Base-by-base conservation (phyloP, 108 stramenopile species). In the Skeletonema tropicum region DNA sequence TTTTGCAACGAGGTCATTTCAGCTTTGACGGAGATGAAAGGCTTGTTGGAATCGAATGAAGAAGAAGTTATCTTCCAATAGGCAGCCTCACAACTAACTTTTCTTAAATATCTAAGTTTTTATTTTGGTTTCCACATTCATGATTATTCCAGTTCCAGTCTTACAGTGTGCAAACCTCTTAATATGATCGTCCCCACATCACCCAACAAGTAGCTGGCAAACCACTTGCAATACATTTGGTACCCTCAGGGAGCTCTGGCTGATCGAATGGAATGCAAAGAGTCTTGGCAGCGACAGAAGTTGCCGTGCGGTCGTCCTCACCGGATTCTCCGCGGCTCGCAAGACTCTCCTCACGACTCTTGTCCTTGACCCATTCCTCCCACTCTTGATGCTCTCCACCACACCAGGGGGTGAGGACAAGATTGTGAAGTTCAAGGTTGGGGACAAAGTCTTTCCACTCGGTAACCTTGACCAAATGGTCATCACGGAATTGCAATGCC, bases 371-470 rank as follows among this genome's bases (percentile, higher is more conserved):
- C 91, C 92, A 92, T 65, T 99, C 99, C 85, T 99, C 99, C 94
- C 95, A 97, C 39, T 97, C 96, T 36, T 89, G 79, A 68, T 97
- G 89, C 63, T 92, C 86, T 11, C 90, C 90, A 10, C 90, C 92
- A 73, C 92, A 96, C 98, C 97, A 99, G 5, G 99, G 99, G 32
- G 99, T 97, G 60, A 99, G 85, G 31, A 99, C 96, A 29, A 99
- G 87, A 71, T 97, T 96, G 81, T 96, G 88, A 69, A 82, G 71
- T 86, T 98, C 96, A 21, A 99, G 86, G 21, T 94, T 98, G 26
- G 98, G 97, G 8, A 98, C 97, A 81, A 99, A 99, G 80, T 99
- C 97, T 64, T 92, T 93, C 99, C 99, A 99, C 55, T 97, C 94
- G 13, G 93, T 96, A 36, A 99, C 97, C 42, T 91, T 74, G 14